Conservation (phyloP, 2,329 filamentous ascomycete genomes). For the Emericellopsis cladophorae region DNA sequence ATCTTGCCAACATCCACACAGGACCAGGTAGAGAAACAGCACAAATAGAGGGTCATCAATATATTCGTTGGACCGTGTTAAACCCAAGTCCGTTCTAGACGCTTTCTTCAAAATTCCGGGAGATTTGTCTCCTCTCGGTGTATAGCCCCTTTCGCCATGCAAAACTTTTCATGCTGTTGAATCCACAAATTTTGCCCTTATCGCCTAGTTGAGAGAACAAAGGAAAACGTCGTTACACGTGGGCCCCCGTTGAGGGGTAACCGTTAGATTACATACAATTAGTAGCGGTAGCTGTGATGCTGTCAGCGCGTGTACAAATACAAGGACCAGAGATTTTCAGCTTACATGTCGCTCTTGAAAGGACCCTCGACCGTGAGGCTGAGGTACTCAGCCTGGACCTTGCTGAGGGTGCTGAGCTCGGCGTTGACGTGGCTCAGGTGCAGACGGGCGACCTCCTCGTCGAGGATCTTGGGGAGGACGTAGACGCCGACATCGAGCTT, state of each 20-base stretch:
- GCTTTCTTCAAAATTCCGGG: too few relatives aligned
- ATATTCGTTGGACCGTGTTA: too few relatives aligned
- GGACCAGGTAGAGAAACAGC: too few relatives aligned
- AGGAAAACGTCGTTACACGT: conserved; percentile 20
- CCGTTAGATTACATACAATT: conserved; percentile 18
- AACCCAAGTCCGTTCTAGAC: too few relatives aligned
- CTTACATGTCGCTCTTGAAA: conserved; percentile 90
- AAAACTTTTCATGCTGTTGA: conserved; percentile 28
- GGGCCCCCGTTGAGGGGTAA: conserved; percentile 25
- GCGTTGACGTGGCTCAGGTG: conserved; percentile 90
- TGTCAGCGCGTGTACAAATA: conserved; percentile 6
- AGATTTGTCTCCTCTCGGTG: too few relatives aligned
- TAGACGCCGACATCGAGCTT: conserved; percentile 90
- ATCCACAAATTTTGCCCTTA: conserved; percentile 23
- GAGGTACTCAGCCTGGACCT: conserved; percentile 90
- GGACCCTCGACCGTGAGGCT: conserved; percentile 76
- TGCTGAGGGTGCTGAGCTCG: conserved; percentile 77
- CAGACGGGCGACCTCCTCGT: conserved; percentile 94
- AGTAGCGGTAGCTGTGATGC: conserved; percentile 29
- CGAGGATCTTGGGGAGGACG: conserved; percentile 91
- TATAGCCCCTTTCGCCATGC: conserved; percentile 16
- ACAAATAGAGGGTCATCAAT: too few relatives aligned
- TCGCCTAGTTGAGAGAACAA: conserved; percentile 15
- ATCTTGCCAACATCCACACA: too few relatives aligned
- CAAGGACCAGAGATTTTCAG: conserved; percentile 6